These are phyloP conservation scores for Diospyros lotus DNA, from an alignment of 148 eudicot genomes.

Conservation along the genomic window DNA sequence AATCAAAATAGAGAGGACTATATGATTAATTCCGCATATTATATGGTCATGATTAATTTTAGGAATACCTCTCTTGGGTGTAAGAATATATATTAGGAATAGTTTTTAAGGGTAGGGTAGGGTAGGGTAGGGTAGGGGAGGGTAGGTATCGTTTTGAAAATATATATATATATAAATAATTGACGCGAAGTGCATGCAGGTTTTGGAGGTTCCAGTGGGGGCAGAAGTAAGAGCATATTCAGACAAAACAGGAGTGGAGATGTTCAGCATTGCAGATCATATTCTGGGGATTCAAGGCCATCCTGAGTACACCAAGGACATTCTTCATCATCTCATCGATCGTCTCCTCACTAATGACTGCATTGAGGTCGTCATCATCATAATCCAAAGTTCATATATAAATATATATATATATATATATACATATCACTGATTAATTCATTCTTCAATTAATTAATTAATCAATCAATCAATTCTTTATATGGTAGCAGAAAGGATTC, in stretches of 20 bases:
- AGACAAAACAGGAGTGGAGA: constrained; percentile 71
- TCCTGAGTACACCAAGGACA: constrained; percentile 75
- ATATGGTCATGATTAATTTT: no score
- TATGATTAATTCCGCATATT: no score
- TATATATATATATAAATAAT: no score
- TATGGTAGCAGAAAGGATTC: constrained; percentile 31
- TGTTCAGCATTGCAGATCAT: constrained; percentile 61
- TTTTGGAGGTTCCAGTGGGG: constrained; percentile 59
- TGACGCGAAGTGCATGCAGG: constrained; percentile 15
- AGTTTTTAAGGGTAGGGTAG: no score
- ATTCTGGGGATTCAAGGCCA: constrained; percentile 78
- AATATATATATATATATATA: no score
- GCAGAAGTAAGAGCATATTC: constrained; percentile 60
- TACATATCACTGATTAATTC: no score
- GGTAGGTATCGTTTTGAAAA: no score
- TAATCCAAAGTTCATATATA: no score
- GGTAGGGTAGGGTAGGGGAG: no score
- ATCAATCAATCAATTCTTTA: neutral
- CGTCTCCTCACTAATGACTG: constrained; percentile 35
- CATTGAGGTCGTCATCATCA: constrained; percentile 27
- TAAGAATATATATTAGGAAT: no score
- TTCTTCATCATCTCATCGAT: constrained; percentile 50
- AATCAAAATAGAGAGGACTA: no score
- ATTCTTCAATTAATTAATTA: neutral
- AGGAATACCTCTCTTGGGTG: no score